Evolutionary conservation across 2,329 filamentous ascomycete genomes (phyloP), one percentile per base, ranked within the genome.

Genomic region (Fusarium sp.): DNA sequence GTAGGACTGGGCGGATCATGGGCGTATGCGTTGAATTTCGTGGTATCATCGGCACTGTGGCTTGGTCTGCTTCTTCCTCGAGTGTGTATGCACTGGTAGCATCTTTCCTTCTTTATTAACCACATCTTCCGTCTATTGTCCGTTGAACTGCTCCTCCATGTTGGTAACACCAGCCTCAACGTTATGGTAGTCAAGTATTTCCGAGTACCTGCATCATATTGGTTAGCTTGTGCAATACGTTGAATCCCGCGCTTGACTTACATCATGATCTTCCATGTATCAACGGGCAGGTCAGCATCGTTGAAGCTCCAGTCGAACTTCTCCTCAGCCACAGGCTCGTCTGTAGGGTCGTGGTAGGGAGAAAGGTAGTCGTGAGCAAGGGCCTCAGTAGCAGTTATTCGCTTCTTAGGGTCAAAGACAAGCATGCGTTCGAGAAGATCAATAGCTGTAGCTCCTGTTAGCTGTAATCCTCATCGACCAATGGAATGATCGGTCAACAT

Each of bases 261-360:
- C 96, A 99, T 99, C 96, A 98, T 99, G 78, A 99, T 97, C 84
- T 99, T 99, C 96, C 96, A 99, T n/a, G 94, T 97, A 77, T 99
- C 96, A 49, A 98, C 94, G 1, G 96, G 95, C 57, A 99, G 84
- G 77, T 99, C 96, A 46, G 95, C 96, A 74, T 99, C 96, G 79
- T 98, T 98, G 83, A 99, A 99, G 53, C 94, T 97, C 96, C 96
- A 99, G 78, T 99, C 96, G 75, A 99, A 99, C 83, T 97, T 97
- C 84, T 97, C 94, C 64, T 97, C 93, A 21, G 96, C 93, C 17
- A 94, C 90, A 2, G 96, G 96, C 84, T 99, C 96, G 76, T 99
- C 96, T 43, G 92, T 96, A 10, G 96, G 94, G 77, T 99, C 96
- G 81, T 99, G 96, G 83, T 99, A 99, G 9, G 95, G 95, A 11